A percentile compares a stretch with the other conserved stretches of the same genome.
These are phyloP conservation scores for Lepiota venenata DNA, from an alignment of 768 basidiomycete species.

Conservation along the genomic window DNA sequence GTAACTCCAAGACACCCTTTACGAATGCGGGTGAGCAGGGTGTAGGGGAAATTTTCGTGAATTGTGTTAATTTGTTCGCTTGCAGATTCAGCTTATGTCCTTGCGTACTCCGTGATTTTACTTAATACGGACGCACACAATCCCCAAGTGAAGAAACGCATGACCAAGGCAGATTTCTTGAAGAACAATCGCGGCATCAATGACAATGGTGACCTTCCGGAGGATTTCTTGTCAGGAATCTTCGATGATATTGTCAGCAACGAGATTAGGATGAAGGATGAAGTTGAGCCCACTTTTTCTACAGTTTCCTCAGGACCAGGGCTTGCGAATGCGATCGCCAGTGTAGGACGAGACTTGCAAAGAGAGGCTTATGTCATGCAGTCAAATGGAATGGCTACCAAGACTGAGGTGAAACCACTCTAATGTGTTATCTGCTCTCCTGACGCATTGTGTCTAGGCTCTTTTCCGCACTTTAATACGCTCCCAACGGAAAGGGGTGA, in stretches of 20 bases:
- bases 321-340: conserved; percentile 77
- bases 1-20: conserved; percentile 81
- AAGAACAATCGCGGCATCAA: conserved; percentile 98
- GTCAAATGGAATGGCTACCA: conserved; percentile 93
- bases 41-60: neutral
- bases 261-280: conserved; percentile 99
- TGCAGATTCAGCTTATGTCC: conserved; percentile 87
- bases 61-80: neutral
- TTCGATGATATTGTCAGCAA: conserved; percentile 90
- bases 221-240: conserved; percentile 73
- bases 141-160: conserved; percentile 90
- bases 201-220: conserved; percentile 83
- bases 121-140: conserved; percentile 98
- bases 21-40: conserved; percentile 81
- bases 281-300: conserved; percentile 64
- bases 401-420: conserved; percentile 72
- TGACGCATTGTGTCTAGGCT: conserved; percentile 46
- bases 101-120: conserved; percentile 94
- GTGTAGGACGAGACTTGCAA: conserved; percentile 92
- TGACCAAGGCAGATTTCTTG: conserved; percentile 89
- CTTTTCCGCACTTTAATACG: conserved; percentile 92
- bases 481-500: conserved; percentile 82
- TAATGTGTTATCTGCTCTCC: neutral
- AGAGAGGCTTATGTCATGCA: conserved; percentile 95
- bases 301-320: conserved; percentile 55